Evolutionary conservation across 2,329 filamentous ascomycete genomes (phyloP).

Genomic region (Clarireedia monteithiana): DNA sequence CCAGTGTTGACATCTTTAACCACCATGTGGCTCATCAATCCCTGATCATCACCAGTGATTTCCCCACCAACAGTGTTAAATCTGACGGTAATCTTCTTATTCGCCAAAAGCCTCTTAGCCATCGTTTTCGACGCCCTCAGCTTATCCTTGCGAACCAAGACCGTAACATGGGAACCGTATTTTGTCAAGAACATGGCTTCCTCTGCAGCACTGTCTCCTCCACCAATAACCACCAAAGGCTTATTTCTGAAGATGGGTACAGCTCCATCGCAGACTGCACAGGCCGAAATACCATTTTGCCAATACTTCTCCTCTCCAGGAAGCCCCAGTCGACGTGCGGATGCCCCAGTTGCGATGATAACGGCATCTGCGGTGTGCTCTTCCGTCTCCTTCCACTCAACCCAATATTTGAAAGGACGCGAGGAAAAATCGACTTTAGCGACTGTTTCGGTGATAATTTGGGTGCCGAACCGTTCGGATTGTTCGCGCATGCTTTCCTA

Average conservation of each 20-base stretch:
- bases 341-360: conserved; percentile 93
- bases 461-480: conserved; percentile 84
- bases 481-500: conserved; percentile 82
- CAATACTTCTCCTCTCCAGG: conserved; percentile 91
- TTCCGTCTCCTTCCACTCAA: conserved; percentile 76
- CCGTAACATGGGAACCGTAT: conserved; percentile 91
- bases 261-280: conserved; percentile 94
- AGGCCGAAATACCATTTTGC: conserved; percentile 94
- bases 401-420: conserved; percentile 87
- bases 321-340: conserved; percentile 74
- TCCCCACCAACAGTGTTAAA: conserved; percentile 79
- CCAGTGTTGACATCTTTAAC: conserved; percentile 74
- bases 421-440: conserved; percentile 75
- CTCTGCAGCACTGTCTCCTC: conserved; percentile 93
- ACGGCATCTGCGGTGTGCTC: conserved; percentile 84
- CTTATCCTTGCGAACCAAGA: conserved; percentile 81
- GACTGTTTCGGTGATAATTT: conserved; percentile 90
- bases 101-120: conserved; percentile 70
- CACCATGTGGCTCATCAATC: conserved; percentile 81
- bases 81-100: conserved; percentile 85
- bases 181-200: conserved; percentile 97
- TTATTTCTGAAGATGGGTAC: conserved; percentile 97
- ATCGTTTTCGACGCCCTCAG: conserved; percentile 88
- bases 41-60: conserved; percentile 76
- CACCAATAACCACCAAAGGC: conserved; percentile 90